phyloP scores from a whole-genome alignment of 257 asterid genomes.

The Craterostigma plantagineum region DNA sequence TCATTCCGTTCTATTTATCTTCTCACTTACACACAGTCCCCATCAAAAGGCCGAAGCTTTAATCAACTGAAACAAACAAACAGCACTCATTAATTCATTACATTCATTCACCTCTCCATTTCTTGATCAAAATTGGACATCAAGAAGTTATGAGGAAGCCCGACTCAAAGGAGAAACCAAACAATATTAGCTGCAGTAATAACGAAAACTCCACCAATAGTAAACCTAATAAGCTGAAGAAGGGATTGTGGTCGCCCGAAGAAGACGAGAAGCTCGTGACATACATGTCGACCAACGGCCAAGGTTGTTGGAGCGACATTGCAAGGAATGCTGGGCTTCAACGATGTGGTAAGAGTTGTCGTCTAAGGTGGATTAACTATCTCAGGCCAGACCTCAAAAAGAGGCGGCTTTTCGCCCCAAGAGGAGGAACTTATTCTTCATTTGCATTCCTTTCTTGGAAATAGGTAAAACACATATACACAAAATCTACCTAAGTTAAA shows the following conservation, averaged over 20 bases:
- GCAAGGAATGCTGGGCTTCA: slow-evolving; percentile 63
- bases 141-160: slow-evolving; percentile 19
- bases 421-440: slow-evolving; percentile 68
- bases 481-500: too few relatives aligned
- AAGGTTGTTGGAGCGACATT: slow-evolving; percentile 87
- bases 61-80: background rate
- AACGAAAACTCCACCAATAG: too few relatives aligned
- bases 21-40: slow-evolving; percentile 40
- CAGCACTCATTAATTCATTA: background rate
- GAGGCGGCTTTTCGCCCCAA: slow-evolving; percentile 69
- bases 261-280: slow-evolving; percentile 71
- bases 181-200: too few relatives aligned
- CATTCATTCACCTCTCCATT: too few relatives aligned
- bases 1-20: slow-evolving; percentile 26
- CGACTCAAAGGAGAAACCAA: slow-evolving; percentile 8
- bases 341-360: slow-evolving; percentile 79
- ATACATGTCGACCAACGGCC: slow-evolving; percentile 59
- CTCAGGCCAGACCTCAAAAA: slow-evolving; percentile 73
- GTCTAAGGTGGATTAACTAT: slow-evolving; percentile 73
- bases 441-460: slow-evolving; percentile 78
- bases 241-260: slow-evolving; percentile 86
- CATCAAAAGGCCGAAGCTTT: slow-evolving; percentile 26
- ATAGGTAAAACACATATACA: slow-evolving; percentile 25
- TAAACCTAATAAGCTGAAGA: slow-evolving; percentile 24
- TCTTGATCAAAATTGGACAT: background rate